phyloP scores from a whole-genome alignment of 2,329 filamentous ascomycete species.

The Conoideocrella luteorostrata region DNA sequence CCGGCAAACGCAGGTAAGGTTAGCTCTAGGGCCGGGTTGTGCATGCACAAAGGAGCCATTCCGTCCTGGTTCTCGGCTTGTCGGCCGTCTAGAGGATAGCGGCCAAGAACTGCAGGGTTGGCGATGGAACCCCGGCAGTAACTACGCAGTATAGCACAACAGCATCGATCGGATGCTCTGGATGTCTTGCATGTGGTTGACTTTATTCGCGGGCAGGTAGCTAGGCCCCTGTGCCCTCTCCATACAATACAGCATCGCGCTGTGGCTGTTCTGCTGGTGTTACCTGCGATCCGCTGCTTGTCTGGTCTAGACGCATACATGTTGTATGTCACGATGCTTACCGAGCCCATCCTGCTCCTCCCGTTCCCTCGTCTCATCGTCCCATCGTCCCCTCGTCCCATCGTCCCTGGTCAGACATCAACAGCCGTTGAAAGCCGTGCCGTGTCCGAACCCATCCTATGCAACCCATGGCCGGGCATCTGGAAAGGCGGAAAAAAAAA shows the following conservation, averaged over 20 bases:
- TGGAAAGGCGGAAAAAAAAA: neutral
- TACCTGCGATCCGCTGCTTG: too few relatives aligned
- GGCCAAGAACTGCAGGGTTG: neutral
- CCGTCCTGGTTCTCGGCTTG: neutral
- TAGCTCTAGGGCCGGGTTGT: neutral
- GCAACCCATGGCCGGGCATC: neutral
- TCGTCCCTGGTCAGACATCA: too few relatives aligned
- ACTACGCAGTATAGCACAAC: neutral
- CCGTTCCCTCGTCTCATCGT: too few relatives aligned
- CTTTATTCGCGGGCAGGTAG: neutral
- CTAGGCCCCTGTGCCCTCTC: neutral
- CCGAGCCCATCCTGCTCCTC: too few relatives aligned
- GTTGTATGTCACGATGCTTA: too few relatives aligned
- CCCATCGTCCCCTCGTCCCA: too few relatives aligned
- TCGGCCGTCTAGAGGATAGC: neutral
- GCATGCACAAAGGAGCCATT: neutral
- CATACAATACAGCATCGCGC: neutral
- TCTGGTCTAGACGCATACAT: too few relatives aligned
- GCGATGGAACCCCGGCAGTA: neutral
- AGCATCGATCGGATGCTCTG: neutral
- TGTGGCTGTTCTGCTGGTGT: neutral
- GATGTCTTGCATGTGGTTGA: constrained; percentile 1
- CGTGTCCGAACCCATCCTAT: neutral
- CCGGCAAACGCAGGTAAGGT: too few relatives aligned
- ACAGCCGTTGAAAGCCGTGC: constrained; percentile 8